A percentile compares a stretch with the other conserved stretches of the same genome.
Evolutionary conservation across 495 filamentous ascomycete species (phyloP).

Genomic region (Penicillium maclennaniae): DNA sequence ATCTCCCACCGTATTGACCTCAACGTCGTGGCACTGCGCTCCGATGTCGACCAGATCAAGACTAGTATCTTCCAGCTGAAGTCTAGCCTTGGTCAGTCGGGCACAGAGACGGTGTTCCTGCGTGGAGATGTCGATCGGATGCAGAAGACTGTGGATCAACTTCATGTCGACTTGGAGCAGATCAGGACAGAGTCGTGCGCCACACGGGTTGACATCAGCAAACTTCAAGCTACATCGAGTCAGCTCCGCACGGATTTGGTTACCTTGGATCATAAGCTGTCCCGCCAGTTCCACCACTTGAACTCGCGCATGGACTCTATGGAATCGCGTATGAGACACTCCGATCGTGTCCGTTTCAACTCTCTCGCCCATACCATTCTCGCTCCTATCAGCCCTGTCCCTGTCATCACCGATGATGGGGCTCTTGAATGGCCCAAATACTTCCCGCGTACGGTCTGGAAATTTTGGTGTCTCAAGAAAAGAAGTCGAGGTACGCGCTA

Average conservation of each 20-base stretch:
- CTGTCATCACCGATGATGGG: constrained; percentile 33
- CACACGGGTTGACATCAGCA: constrained; percentile 37
- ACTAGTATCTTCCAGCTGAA: constrained; percentile 35
- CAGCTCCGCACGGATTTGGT: constrained; percentile 38
- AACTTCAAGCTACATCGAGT: constrained; percentile 33
- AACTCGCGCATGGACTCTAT: constrained; percentile 12
- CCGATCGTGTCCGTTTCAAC: constrained; percentile 40
- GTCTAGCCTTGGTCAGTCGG: constrained; percentile 30
- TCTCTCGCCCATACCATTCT: constrained; percentile 37
- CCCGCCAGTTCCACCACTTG: constrained; percentile 24
- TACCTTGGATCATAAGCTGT: constrained; percentile 33
- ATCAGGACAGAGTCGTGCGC: constrained; percentile 34
- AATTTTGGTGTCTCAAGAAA: constrained; percentile 45
- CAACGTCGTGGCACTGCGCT: constrained; percentile 36
- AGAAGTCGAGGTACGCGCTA: constrained; percentile 37
- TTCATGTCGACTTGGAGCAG: constrained; percentile 32
- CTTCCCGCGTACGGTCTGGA: constrained; percentile 41
- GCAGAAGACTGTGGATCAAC: constrained; percentile 39
- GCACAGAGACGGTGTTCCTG: constrained; percentile 37
- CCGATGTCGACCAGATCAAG: constrained; percentile 39
- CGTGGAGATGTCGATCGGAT: constrained; percentile 39
- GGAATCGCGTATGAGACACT: constrained; percentile 22
- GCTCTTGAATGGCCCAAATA: constrained; percentile 35
- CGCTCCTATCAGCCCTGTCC: constrained; percentile 38
- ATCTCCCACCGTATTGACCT: constrained; percentile 38